phyloP scores from a whole-genome alignment of 75 land plant species.

The Picea glauca region DNA sequence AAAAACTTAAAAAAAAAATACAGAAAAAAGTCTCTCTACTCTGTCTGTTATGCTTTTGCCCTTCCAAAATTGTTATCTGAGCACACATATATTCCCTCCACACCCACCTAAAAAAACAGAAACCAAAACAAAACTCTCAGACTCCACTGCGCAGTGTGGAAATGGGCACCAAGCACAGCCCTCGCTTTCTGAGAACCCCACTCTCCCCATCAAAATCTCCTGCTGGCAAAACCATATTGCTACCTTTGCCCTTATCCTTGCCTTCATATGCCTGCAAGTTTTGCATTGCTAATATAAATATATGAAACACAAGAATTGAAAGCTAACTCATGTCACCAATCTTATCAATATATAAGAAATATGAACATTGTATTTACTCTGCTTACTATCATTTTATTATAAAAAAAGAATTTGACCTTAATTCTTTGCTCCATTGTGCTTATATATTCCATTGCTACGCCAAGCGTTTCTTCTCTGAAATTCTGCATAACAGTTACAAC shows the following conservation, averaged over 20 bases:
- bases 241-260: background rate
- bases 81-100: too few relatives aligned
- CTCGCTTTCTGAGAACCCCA: constrained; percentile 1
- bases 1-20: background rate
- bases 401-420: background rate
- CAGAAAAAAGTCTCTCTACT: background rate
- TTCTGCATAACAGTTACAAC: background rate
- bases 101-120: too few relatives aligned
- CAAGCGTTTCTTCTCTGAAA: background rate
- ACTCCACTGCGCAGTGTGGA: background rate
- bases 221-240: background rate
- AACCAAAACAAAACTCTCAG: background rate
- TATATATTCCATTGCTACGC: constrained; percentile 1
- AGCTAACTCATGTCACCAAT: too few relatives aligned
- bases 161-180: constrained; percentile 7
- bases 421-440: constrained; percentile 6
- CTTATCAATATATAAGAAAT: too few relatives aligned
- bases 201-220: background rate
- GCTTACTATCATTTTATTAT: too few relatives aligned
- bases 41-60: background rate
- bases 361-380: too few relatives aligned
- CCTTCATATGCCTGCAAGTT: background rate
- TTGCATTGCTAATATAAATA: too few relatives aligned
- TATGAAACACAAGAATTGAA: too few relatives aligned
- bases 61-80: background rate